Percentiles rank a stretch among this genome's conserved stretches.
These are phyloP conservation scores for Lyophyllum decastes DNA, from an alignment of 768 basidiomycete genomes.

Conservation along the genomic window DNA sequence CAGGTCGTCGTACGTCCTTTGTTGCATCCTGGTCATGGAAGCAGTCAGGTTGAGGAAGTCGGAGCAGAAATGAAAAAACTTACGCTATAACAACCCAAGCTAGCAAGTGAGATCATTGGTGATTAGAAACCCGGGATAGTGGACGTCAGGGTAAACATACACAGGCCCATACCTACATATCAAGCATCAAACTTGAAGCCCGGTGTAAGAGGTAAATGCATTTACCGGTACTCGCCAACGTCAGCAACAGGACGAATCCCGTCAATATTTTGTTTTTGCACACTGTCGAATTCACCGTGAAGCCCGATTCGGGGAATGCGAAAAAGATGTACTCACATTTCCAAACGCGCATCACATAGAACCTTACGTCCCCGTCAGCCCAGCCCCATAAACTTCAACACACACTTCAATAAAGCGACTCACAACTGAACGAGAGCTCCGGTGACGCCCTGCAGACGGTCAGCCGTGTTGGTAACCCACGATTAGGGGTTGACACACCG, in stretches of 20 bases:
- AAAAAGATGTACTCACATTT: slow-evolving; percentile 31
- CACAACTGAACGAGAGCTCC: slow-evolving; percentile 54
- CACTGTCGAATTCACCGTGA: slow-evolving; percentile 23
- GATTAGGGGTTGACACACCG: slow-evolving; percentile 29
- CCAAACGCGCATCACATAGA: slow-evolving; percentile 52
- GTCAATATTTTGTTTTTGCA: slow-evolving; percentile 40
- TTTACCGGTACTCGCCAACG: slow-evolving; percentile 33
- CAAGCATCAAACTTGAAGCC: neutral
- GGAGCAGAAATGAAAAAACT: slow-evolving; percentile 6
- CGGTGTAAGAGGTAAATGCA: neutral
- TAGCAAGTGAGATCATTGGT: slow-evolving; percentile 10
- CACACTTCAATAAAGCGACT: slow-evolving; percentile 6
- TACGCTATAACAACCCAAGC: slow-evolving; percentile 46
- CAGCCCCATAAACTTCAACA: neutral
- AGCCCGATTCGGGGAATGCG: neutral
- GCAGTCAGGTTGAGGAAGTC: neutral
- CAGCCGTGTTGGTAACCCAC: neutral
- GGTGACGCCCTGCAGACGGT: slow-evolving; percentile 42
- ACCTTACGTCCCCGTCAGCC: slow-evolving; percentile 28
- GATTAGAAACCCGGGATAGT: neutral
- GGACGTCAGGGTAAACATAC: slow-evolving; percentile 15
- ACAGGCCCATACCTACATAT: slow-evolving; percentile 24
- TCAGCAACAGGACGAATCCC: slow-evolving; percentile 30
- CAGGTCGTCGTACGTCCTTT: slow-evolving; percentile 37
- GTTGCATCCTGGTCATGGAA: slow-evolving; percentile 31